phyloP scores from a whole-genome alignment of 176 grass and related monocot genomes.

The Carex myosuroides region DNA sequence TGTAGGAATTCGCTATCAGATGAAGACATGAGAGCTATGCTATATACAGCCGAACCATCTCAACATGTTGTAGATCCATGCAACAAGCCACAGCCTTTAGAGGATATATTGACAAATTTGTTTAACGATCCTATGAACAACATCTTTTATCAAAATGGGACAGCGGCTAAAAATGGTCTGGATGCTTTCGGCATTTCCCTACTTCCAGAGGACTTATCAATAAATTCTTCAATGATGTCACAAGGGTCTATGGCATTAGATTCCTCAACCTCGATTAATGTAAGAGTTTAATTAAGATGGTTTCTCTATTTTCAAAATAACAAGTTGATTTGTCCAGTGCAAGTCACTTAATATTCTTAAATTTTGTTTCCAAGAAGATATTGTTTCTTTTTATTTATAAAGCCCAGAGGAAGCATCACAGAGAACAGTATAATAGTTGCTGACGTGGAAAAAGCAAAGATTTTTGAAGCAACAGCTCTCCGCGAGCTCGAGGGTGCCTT shows the following conservation, averaged over 20 bases:
- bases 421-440: background rate
- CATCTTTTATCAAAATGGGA: background rate
- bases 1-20: slow-evolving; percentile 23
- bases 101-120: slow-evolving; percentile 9
- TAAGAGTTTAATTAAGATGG: background rate
- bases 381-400: slow-evolving; percentile 17
- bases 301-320: background rate
- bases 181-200: slow-evolving; percentile 4
- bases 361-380: slow-evolving; percentile 9
- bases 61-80: background rate
- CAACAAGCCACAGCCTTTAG: background rate
- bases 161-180: background rate
- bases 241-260: background rate
- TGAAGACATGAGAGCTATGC: slow-evolving; percentile 13
- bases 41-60: slow-evolving; percentile 1
- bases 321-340: background rate
- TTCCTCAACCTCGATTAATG: background rate
- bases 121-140: slow-evolving; percentile 20
- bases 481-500: slow-evolving; percentile 50
- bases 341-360: slow-evolving; percentile 2
- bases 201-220: background rate
- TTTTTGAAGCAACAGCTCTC: slow-evolving; percentile 36
- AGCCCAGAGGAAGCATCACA: slow-evolving; percentile 15
- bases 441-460: background rate
- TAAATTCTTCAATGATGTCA: slow-evolving; percentile 24